These are phyloP conservation scores for Aquilaria agallochum DNA, from an alignment of 441 rosid species.

Conservation along the genomic window DNA sequence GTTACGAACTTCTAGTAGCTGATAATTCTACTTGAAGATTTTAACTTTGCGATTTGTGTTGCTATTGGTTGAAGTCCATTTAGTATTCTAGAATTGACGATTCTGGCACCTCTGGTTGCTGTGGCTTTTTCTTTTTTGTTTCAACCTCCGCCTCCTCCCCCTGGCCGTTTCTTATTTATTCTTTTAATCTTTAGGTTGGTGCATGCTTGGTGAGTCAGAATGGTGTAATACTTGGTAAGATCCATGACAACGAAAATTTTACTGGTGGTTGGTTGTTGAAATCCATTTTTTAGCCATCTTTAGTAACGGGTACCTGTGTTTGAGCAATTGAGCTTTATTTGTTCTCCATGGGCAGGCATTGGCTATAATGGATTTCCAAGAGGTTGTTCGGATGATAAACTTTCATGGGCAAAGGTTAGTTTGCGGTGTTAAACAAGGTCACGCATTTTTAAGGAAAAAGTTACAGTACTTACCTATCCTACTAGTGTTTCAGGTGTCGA, in stretches of 20 bases:
- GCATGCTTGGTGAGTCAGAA: conserved; percentile 91
- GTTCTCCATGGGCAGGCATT: conserved; percentile 49
- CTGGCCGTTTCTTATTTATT: too few species aligned
- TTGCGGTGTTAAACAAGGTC: neutral
- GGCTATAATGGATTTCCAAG: conserved; percentile 99
- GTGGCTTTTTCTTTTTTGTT: neutral
- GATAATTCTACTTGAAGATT: conserved; percentile 1
- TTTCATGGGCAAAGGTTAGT: conserved; percentile 96
- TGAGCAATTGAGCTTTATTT: neutral
- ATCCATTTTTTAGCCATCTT: neutral
- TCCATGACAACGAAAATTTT: neutral
- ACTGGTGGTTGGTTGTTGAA: neutral
- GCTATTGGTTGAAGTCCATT: too few species aligned
- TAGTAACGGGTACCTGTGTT: neutral
- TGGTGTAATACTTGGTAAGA: conserved; percentile 83
- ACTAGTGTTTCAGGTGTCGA: conserved; percentile 60
- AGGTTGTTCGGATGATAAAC: conserved; percentile 96
- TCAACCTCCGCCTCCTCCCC: too few species aligned
- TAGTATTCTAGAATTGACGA: neutral
- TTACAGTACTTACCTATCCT: conserved; percentile 3
- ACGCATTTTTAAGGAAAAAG: conserved; percentile 3
- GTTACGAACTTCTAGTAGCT: neutral
- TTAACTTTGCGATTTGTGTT: conserved; percentile 10
- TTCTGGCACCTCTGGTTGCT: conserved; percentile 15
- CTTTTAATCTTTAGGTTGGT: conserved; percentile 53